These are phyloP conservation scores for Thermomyces lanuginosus DNA, from an alignment of 2,329 filamentous ascomycete species.

Conservation along the genomic window DNA sequence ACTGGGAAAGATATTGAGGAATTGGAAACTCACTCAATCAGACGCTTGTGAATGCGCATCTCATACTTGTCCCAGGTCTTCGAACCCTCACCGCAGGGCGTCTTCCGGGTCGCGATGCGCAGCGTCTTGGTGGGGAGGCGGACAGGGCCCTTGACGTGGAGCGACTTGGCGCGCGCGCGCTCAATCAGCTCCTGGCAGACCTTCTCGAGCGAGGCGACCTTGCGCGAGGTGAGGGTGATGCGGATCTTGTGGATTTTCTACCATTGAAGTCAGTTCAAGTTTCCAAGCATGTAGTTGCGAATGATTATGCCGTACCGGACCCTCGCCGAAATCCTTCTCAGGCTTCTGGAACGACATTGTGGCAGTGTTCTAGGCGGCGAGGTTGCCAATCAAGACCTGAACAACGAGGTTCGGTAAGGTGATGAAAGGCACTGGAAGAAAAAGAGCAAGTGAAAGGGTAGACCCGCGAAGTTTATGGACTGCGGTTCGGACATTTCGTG, in stretches of 20 bases:
- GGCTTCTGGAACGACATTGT: slow-evolving; percentile 90
- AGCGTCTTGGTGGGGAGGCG: slow-evolving; percentile 94
- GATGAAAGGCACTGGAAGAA: slow-evolving; percentile 43
- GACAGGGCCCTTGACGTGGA: slow-evolving; percentile 95
- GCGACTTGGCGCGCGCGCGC: slow-evolving; percentile 95
- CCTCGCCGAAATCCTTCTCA: slow-evolving; percentile 86
- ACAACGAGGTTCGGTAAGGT: slow-evolving; percentile 62
- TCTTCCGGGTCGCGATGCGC: slow-evolving; percentile 96
- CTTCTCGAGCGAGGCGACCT: slow-evolving; percentile 92
- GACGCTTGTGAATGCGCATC: slow-evolving; percentile 98
- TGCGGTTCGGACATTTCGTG: too few species aligned
- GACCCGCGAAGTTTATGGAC: too few species aligned
- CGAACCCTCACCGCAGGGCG: slow-evolving; percentile 96
- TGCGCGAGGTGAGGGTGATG: slow-evolving; percentile 91
- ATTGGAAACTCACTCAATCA: slow-evolving; percentile 58
- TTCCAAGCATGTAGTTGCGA: too few species aligned
- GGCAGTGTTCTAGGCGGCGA: slow-evolving; percentile 19
- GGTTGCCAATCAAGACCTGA: slow-evolving; percentile 63
- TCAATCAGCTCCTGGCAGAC: slow-evolving; percentile 97
- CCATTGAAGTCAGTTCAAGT: too few species aligned
- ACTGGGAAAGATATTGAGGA: neutral
- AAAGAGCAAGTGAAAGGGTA: too few species aligned
- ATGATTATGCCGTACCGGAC: slow-evolving; percentile 49
- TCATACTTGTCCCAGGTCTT: slow-evolving; percentile 99
- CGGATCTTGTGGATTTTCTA: slow-evolving; percentile 97